A percentile compares a stretch with the other conserved stretches of the same genome.
phyloP scores from a whole-genome alignment of 2,329 filamentous ascomycete genomes.

The Sphaerulina populicola region DNA sequence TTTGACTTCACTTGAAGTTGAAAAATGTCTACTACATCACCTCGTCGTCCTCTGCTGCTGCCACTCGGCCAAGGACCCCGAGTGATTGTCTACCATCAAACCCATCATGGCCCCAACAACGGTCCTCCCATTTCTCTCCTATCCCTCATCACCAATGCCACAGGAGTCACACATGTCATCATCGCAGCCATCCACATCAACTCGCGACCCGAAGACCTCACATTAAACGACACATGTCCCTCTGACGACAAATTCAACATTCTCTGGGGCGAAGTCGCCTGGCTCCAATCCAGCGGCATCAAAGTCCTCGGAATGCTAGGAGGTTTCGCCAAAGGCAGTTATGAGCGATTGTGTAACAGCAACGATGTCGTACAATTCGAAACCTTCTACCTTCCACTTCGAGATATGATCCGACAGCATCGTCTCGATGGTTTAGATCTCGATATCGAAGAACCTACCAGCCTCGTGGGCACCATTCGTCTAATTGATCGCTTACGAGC shows the following conservation, averaged over 20 bases:
- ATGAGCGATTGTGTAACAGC: slow-evolving; percentile 46
- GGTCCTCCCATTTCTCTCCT: slow-evolving; percentile 53
- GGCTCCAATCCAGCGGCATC: slow-evolving; percentile 64
- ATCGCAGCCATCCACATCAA: slow-evolving; percentile 82
- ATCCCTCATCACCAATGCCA: slow-evolving; percentile 51
- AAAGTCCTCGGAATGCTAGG: slow-evolving; percentile 82
- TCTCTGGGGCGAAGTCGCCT: slow-evolving; percentile 69
- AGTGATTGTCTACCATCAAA: slow-evolving; percentile 57
- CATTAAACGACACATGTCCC: slow-evolving; percentile 71
- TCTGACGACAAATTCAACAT: slow-evolving; percentile 54
- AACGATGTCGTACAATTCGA: slow-evolving; percentile 58
- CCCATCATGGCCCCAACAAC: slow-evolving; percentile 47
- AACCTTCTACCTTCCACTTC: slow-evolving; percentile 61
- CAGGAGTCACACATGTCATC: slow-evolving; percentile 70
- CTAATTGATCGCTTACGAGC: slow-evolving; percentile 43
- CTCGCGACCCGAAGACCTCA: slow-evolving; percentile 55
- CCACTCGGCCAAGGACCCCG: slow-evolving; percentile 34
- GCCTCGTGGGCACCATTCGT: slow-evolving; percentile 53
- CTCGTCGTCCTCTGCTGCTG: no score
- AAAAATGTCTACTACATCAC: slow-evolving; percentile 15
- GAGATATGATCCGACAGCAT: slow-evolving; percentile 54
- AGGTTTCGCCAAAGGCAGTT: slow-evolving; percentile 72
- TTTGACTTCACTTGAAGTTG: no score
- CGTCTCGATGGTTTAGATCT: slow-evolving; percentile 64
- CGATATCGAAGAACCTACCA: slow-evolving; percentile 71